Base-by-base conservation (phyloP, 139 green algal species). In the Tetraselmis chui region DNA sequence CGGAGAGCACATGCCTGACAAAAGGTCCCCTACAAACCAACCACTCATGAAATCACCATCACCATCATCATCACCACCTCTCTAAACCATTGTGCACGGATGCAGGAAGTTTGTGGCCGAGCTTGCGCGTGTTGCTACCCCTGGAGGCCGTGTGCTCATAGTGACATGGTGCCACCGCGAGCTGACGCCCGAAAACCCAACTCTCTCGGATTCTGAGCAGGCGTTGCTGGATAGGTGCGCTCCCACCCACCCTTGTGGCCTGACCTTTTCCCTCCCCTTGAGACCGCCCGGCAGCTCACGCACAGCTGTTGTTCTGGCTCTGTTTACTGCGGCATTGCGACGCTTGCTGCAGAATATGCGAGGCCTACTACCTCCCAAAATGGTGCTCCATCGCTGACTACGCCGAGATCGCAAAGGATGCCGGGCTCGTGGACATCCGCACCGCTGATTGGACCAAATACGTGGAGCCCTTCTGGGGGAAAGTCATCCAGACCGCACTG, bases 311-410 rank as follows among this genome's bases (percentile, higher is more conserved):
- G n/a, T n/a, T n/a, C n/a, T n/a, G n/a, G n/a, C n/a, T n/a, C n/a
- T n/a, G n/a, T n/a, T n/a, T n/a, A n/a, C n/a, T n/a, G n/a, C n/a
- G n/a, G n/a, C n/a, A n/a, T n/a, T n/a, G n/a, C n/a, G n/a, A n/a
- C n/a, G n/a, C n/a, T n/a, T n/a, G n/a, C 45, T 18, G 18, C 45
- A 86, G 90, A 67, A 99, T 99, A 85, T 97, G 93, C 85, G 91
- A 97, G 75, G 97, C 95, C 0, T 99, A 99, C 89, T 99, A 98
- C 89, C 92, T 99, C 58, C 97, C 97, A 11, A 85, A 87, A 1
- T 99, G 97, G 97, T 98, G 95, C 90, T 96, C 91, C 25, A 75
- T 94, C 18, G 89, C 87, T 11, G 96, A 99, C 81, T 99, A 99
- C 85, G 45, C 91, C 80, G 25, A 74, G 1, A 85, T 98, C 1